Evolutionary conservation across 2,329 filamentous ascomycete genomes (phyloP), one percentile per base, ranked within the genome.

Genomic region (Raffaelea albimanens): DNA sequence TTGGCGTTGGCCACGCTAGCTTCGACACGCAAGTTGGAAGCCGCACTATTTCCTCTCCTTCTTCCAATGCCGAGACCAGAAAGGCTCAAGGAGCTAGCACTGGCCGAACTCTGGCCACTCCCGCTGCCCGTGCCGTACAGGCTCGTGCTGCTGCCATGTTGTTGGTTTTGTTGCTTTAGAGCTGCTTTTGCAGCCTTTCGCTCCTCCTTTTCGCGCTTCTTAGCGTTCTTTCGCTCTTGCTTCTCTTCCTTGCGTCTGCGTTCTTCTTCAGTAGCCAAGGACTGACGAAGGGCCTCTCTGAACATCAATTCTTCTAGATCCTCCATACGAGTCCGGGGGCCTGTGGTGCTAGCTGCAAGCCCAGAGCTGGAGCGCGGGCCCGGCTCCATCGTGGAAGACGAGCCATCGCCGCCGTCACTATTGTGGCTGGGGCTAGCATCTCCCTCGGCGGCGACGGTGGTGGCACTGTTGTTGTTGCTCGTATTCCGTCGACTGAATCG

Each of bases 241-340:
- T 90, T 91, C 44, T 93, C 87, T 43, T 85, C 83, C 58, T 87
- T 93, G 42, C 78, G 83, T 56, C 88, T 85, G n/a, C 91, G 78
- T 39, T 97, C 91, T 58, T 97, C 91, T 62, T 98, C 93, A 1
- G 87, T 83, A 0, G 85, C 89, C n/a, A 98, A 71, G 43, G 89
- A 95, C 25, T 95, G 65, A 36, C 93, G 76, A 43, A 98, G 94
- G 0, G 93, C 93, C 63, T 98, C 93, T 74, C 93, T 88, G 72
- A 97, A 89, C 93, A 98, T 98, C 71, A 98, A 86, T 43, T 95
- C 91, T 62, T 98, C 93, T 0, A 97, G 74, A 56, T 97, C 90
- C 20, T 94, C 87, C 60, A 94, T 80, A 25, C 87, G 75, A 48
- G 61, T 62, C 41, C 72, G 64, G 50, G 70, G 58, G 47, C 57